phyloP scores from a whole-genome alignment of 208 protist genomes.

The Leishmania lainsoni region DNA sequence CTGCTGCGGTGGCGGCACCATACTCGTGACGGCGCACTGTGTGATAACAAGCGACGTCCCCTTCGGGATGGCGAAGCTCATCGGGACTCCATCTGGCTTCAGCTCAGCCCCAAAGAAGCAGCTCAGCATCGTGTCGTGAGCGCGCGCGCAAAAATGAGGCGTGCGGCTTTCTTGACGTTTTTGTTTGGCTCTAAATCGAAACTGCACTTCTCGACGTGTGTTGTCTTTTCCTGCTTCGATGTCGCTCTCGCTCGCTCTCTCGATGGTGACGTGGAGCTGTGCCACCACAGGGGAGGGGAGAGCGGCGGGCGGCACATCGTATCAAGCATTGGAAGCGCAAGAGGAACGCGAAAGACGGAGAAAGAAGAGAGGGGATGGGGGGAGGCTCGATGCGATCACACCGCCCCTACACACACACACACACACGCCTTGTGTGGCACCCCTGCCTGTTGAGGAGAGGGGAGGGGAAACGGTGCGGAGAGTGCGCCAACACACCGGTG shows the following conservation, averaged over 20 bases:
- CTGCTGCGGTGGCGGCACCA: constrained; percentile 24
- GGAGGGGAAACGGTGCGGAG: background rate
- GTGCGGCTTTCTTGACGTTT: background rate
- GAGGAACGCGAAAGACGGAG: background rate
- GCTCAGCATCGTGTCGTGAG: constrained; percentile 44
- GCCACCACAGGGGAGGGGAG: background rate
- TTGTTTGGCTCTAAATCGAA: background rate
- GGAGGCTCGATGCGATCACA: background rate
- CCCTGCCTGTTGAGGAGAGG: background rate
- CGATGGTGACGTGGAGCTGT: background rate
- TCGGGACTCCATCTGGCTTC: constrained; percentile 50
- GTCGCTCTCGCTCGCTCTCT: background rate
- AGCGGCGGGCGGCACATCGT: background rate
- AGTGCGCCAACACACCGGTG: background rate
- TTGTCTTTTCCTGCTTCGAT: background rate
- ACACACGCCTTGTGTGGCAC: background rate
- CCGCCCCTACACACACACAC: background rate
- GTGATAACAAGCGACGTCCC: constrained; percentile 68
- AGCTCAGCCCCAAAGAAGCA: constrained; percentile 86
- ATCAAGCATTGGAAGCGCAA: background rate
- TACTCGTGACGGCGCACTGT: constrained; percentile 67
- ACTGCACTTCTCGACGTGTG: too few species aligned
- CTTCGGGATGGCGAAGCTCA: constrained; percentile 65
- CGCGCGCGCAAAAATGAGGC: too few species aligned
- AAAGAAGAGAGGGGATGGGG: background rate